These are phyloP conservation scores for Entomortierella beljakovae DNA, from an alignment of 192 early-diverging fungal species.

Conservation along the genomic window DNA sequence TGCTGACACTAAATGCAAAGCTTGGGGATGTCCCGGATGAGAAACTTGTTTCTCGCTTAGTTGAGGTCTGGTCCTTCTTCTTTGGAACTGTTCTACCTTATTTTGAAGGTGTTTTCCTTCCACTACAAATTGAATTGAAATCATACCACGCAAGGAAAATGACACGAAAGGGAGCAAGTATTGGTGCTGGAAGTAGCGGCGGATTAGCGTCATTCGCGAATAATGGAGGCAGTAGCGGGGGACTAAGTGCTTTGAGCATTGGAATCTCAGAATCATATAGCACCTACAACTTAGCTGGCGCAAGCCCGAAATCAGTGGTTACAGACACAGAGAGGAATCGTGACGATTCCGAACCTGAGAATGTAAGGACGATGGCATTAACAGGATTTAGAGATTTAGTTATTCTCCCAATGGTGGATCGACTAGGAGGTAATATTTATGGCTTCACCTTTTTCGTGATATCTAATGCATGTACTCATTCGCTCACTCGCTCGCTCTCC, in stretches of 20 bases:
- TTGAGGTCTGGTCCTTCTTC: constrained; percentile 85
- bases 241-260: constrained; percentile 5
- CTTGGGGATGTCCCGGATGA: constrained; percentile 75
- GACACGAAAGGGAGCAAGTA: constrained; percentile 18
- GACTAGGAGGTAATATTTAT: constrained; percentile 68
- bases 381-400: constrained; percentile 75
- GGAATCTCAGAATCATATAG: constrained; percentile 7
- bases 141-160: constrained; percentile 10
- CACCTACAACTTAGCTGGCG: neutral
- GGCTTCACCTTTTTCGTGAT: too few relatives aligned
- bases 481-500: too few relatives aligned
- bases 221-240: neutral
- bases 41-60: constrained; percentile 71
- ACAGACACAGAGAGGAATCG: constrained; percentile 26
- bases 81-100: constrained; percentile 87
- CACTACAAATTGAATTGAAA: constrained; percentile 63
- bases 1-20: constrained; percentile 74
- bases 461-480: too few relatives aligned
- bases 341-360: constrained; percentile 60
- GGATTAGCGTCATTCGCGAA: neutral
- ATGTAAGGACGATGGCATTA: constrained; percentile 72
- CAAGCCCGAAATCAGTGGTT: constrained; percentile 23
- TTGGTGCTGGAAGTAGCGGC: constrained; percentile 18
- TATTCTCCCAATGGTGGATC: constrained; percentile 67
- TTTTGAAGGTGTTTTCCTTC: constrained; percentile 88